Percentiles rank a stretch among this genome's conserved stretches.
Conservation (phyloP, 2,329 filamentous ascomycete species). For the Sclerotinia trifoliorum region DNA sequence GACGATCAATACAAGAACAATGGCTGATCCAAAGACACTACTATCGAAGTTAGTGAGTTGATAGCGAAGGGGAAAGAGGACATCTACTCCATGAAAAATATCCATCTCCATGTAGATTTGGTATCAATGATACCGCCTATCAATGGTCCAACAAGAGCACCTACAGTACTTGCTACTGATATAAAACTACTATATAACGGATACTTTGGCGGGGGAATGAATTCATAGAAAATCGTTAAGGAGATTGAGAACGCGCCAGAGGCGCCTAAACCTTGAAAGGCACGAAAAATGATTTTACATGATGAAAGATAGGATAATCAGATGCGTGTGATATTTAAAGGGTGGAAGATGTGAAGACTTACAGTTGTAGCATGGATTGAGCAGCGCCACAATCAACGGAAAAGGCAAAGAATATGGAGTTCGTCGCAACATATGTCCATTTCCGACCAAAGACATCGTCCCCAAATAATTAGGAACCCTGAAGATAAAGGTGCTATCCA, state of each 20-base stretch:
- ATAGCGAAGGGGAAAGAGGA: not conserved
- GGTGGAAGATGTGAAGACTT: not conserved
- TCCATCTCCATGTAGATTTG: conserved; percentile 41
- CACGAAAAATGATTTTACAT: too few relatives aligned
- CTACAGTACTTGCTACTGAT: conserved; percentile 21
- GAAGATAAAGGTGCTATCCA: not conserved
- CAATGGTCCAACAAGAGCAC: conserved; percentile 36
- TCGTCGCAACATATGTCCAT: not conserved
- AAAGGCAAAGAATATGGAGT: not conserved
- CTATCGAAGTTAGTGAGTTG: not conserved
- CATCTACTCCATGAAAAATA: conserved; percentile 1
- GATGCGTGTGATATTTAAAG: conserved; percentile 3
- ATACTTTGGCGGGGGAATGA: conserved; percentile 49
- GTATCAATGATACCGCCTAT: conserved; percentile 39
- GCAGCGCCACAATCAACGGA: not conserved
- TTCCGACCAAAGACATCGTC: not conserved
- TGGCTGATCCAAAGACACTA: not conserved
- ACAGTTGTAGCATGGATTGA: conserved; percentile 10
- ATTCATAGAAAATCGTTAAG: conserved; percentile 50
- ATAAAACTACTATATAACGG: conserved; percentile 41
- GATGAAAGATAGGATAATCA: conserved; percentile 20
- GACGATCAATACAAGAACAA: not conserved
- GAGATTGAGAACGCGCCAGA: conserved; percentile 48
- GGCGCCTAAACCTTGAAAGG: conserved; percentile 45
- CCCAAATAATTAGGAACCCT: not conserved